Evolutionary conservation across 2,329 filamentous ascomycete genomes (phyloP), one percentile per base, ranked within the genome.

Genomic region (Phyllosticta capitalensis): DNA sequence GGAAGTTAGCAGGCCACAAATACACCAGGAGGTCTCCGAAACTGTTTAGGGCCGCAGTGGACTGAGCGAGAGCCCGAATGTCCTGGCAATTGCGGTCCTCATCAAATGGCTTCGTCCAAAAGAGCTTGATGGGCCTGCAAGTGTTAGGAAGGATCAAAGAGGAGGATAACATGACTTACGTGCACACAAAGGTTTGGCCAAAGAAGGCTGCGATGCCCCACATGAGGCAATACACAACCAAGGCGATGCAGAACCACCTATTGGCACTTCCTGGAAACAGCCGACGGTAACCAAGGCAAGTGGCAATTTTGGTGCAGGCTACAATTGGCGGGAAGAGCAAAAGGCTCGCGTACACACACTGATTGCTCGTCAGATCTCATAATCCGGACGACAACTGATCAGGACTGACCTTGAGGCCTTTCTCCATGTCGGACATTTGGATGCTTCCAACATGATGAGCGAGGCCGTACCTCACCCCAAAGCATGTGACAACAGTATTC

Each of bases 231-330:
- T 67, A 71, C 9, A 58, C 59, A 9, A 71, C 56, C 64, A 68
- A 65, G n/a, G 60, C 19, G n/a, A 62, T 60, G 52, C 69, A 71
- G 52, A 71, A 71, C 61, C 61, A 65, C 48, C 63, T 66, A 48
- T 69, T 69, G 9, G n/a, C 20, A 21, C 58, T 61, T 20, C 64
- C 62, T 3, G 67, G 66, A 28, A 70, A 71, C 0, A 70, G 62
- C 6, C 65, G 62, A 2, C 70, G 55, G 51, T 71, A 71, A 1
- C 68, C 69, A 1, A 69, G 30, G 45, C 66, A 69, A 26, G 69
- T 53, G 1, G 67, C 68, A 9, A 67, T 64, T 49, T 71, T 71
- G 9, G 67, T 69, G 24, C 54, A 19, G 9, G 51, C 48, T 7
- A 30, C 26, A 14, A 53, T n/a, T 3, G 52, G 54, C 20, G 52